These are phyloP conservation scores for Leccinum aurantiacum DNA, from an alignment of 768 basidiomycete species.

Conservation along the genomic window DNA sequence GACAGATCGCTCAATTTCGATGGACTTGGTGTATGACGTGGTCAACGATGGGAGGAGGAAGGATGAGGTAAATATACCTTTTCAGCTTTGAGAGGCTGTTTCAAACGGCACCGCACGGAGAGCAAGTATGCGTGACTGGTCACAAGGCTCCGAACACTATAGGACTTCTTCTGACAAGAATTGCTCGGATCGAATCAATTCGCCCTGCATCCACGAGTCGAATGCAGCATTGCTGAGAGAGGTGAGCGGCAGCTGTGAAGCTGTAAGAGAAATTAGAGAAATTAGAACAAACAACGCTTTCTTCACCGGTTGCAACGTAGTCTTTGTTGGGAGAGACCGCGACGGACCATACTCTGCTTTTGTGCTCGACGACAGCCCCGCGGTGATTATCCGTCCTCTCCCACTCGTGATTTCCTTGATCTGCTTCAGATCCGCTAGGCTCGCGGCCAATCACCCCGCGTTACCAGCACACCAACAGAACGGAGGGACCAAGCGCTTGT, in stretches of 20 bases:
- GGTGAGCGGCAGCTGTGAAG: not conserved
- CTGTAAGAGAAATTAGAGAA: not conserved
- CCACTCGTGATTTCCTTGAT: conserved; percentile 19
- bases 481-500: conserved; percentile 54
- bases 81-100: not conserved
- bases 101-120: not conserved
- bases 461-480: conserved; percentile 35
- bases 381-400: conserved; percentile 18
- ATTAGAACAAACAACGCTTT: not conserved
- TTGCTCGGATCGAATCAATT: not conserved
- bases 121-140: conserved; percentile 4
- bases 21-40: not conserved
- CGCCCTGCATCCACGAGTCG: not conserved
- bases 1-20: not conserved
- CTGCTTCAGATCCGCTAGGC: conserved; percentile 22
- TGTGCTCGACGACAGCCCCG: not conserved
- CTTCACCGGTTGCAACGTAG: not conserved
- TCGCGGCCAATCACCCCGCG: conserved; percentile 31
- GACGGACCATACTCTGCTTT: not conserved
- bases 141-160: not conserved
- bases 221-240: not conserved
- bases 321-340: not conserved
- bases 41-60: not conserved
- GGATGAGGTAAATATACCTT: not conserved
- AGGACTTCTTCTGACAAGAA: not conserved